Evolutionary conservation across 352 stramenopile species (phyloP).

Genomic region (Globisporangium emineosum): DNA sequence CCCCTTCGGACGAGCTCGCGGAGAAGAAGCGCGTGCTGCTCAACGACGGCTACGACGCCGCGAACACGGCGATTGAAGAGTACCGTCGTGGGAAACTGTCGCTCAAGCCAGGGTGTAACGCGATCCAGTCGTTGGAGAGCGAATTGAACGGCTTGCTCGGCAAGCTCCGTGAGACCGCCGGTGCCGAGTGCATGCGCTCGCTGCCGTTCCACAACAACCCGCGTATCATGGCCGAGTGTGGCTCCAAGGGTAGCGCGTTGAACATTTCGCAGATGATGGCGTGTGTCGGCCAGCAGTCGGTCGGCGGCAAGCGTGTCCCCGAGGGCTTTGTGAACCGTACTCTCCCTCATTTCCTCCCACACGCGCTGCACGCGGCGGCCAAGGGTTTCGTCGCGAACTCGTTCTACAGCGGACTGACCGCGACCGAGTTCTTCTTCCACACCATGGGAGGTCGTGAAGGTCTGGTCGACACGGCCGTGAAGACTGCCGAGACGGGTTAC

Average conservation of each 20-base stretch:
- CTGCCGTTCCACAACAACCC: slow-evolving; percentile 97
- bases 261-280: slow-evolving; percentile 99
- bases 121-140: slow-evolving; percentile 97
- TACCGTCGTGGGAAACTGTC: slow-evolving; percentile 93
- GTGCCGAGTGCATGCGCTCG: slow-evolving; percentile 97
- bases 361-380: slow-evolving; percentile 93
- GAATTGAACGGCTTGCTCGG: slow-evolving; percentile 98
- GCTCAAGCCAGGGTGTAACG: slow-evolving; percentile 96
- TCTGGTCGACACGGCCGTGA: slow-evolving; percentile 99
- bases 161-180: slow-evolving; percentile 96
- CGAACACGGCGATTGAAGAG: slow-evolving; percentile 91
- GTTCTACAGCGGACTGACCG: slow-evolving; percentile 98
- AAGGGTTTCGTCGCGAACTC: slow-evolving; percentile 99
- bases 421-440: slow-evolving; percentile 99
- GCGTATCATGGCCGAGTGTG: slow-evolving; percentile 99
- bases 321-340: slow-evolving; percentile 99
- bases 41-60: slow-evolving; percentile 77
- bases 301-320: slow-evolving; percentile 97
- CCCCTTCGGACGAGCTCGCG: slow-evolving; percentile 92
- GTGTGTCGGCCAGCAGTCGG: slow-evolving; percentile 98
- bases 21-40: slow-evolving; percentile 95
- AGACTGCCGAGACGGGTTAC: slow-evolving; percentile 99
- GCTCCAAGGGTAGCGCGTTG: slow-evolving; percentile 97
- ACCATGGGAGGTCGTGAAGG: slow-evolving; percentile 99
- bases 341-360: slow-evolving; percentile 94